Evolutionary conservation across 2,329 filamentous ascomycete species (phyloP), one percentile per base, ranked within the genome.

Genomic region (Aspergillus proliferans): DNA sequence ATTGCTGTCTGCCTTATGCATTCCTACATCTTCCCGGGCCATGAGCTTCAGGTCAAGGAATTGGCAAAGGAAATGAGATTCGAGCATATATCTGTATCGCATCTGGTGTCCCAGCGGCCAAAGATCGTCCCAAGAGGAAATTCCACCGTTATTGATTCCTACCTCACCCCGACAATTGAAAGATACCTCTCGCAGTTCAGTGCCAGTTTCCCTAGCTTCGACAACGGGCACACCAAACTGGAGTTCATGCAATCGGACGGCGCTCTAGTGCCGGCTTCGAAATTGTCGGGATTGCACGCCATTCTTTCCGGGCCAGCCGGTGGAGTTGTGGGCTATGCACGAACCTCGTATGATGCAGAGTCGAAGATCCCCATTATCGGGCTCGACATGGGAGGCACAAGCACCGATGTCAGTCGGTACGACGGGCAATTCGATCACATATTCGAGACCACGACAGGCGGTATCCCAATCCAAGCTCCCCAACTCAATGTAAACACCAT

Each of bases 211-310:
- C 80, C 83, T 50, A 89, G 90, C 0, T 73, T 96, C 0, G 89
- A 89, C 2, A 84, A 82, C 0, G 81, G 85, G 58, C 88, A 84
- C 52, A 85, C 93, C 4, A 83, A 85, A 66, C 73, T 81, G 71
- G 90, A 95, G 64, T 95, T 96, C 58, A 95, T 95, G 90, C 89
- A 95, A 67, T 90, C 86, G 8, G 88, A 94, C 55, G 88, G 88
- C 24, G 81, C 80, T 2, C 66, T 84, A 3, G 79, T 82, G 2
- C 64, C 71, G 47, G 63, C 71, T 9, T 55, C 61, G 33, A 59
- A 73, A 59, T 95, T 96, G 62, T 91, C 87, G 0, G 91, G 91
- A 0, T 72, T 95, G 4, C 84, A 86, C 59, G 89, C 89, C 2
- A 94, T 96, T 51, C 66, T 96, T 2, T 94, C 88, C 0, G 91